Evolutionary conservation across 2,329 filamentous ascomycete genomes (phyloP).

Genomic region (Pyrenochaeta sp.): DNA sequence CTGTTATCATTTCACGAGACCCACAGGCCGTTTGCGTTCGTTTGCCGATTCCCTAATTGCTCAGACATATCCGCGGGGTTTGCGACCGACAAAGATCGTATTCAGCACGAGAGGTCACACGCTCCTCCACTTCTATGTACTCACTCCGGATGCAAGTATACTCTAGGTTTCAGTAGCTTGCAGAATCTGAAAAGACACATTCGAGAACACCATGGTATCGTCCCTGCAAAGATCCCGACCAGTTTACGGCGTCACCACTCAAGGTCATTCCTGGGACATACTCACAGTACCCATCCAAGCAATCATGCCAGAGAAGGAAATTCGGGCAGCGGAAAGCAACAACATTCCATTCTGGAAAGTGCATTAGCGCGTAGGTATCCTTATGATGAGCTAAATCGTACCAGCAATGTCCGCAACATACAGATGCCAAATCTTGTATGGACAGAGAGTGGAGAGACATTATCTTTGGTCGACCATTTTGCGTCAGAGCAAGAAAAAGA

Average conservation of each 20-base stretch:
- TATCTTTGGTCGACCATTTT: too few relatives aligned
- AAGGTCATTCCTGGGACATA: not conserved
- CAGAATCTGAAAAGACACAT: constrained; percentile 1
- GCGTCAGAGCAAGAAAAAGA: too few relatives aligned
- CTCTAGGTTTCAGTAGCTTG: not conserved
- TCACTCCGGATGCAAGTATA: constrained; percentile 6
- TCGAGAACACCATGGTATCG: not conserved
- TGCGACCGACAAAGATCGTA: not conserved
- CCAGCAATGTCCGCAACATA: too few relatives aligned
- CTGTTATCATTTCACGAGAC: not conserved
- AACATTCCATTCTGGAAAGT: not conserved
- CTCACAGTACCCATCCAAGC: not conserved
- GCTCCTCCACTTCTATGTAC: not conserved
- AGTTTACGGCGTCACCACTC: not conserved
- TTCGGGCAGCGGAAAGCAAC: not conserved
- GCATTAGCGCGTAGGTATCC: too few relatives aligned
- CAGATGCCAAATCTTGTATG: too few relatives aligned
- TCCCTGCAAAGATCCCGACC: not conserved
- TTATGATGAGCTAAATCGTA: too few relatives aligned
- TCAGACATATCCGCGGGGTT: constrained; percentile 1
- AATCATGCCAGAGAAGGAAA: not conserved
- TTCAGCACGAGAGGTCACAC: constrained; percentile 5
- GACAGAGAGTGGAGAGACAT: too few relatives aligned
- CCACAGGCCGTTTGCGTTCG: constrained; percentile 3
- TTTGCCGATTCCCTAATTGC: constrained; percentile 10